Percentiles rank a stretch among this genome's conserved stretches.
These are phyloP conservation scores for Rubia tinctorum DNA, from an alignment of 305 asterid genomes.

Conservation along the genomic window DNA sequence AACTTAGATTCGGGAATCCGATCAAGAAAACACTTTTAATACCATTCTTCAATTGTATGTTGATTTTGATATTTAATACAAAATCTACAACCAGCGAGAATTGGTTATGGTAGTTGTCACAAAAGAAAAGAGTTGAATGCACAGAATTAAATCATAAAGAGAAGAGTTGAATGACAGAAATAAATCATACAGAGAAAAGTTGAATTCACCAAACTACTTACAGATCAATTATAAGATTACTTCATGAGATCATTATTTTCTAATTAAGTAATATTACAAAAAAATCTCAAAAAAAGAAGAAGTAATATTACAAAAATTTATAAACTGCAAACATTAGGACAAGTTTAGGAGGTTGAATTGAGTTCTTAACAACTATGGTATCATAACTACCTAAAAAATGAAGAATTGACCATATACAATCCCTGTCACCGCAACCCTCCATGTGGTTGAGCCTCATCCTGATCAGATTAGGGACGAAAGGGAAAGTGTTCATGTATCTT, in stretches of 20 bases:
- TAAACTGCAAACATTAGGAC: background rate
- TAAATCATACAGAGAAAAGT: too few relatives aligned
- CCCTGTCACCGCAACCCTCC: slow-evolving; percentile 27
- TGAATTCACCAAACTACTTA: too few relatives aligned
- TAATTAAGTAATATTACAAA: too few relatives aligned
- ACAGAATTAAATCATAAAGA: too few relatives aligned
- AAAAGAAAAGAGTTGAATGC: background rate
- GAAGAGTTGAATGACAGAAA: too few relatives aligned
- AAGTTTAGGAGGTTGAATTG: too few relatives aligned
- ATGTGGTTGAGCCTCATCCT: slow-evolving; percentile 23
- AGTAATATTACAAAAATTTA: background rate
- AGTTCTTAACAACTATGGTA: too few relatives aligned
- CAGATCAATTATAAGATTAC: background rate
- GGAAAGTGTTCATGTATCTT: slow-evolving; percentile 62
- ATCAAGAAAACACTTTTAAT: background rate
- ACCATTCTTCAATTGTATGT: background rate
- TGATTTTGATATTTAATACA: background rate
- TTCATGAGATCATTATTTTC: background rate
- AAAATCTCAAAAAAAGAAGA: too few relatives aligned
- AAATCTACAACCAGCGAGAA: background rate
- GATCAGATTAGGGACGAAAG: slow-evolving; percentile 48
- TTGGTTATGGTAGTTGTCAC: too few relatives aligned
- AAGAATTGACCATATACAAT: slow-evolving; percentile 1
- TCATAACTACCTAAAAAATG: slow-evolving; percentile 1
- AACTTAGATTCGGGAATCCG: background rate